Percentiles rank a stretch among this genome's conserved stretches.
Evolutionary conservation across 352 stramenopile species (phyloP).

Genomic region (Peronosclerospora sorghi): DNA sequence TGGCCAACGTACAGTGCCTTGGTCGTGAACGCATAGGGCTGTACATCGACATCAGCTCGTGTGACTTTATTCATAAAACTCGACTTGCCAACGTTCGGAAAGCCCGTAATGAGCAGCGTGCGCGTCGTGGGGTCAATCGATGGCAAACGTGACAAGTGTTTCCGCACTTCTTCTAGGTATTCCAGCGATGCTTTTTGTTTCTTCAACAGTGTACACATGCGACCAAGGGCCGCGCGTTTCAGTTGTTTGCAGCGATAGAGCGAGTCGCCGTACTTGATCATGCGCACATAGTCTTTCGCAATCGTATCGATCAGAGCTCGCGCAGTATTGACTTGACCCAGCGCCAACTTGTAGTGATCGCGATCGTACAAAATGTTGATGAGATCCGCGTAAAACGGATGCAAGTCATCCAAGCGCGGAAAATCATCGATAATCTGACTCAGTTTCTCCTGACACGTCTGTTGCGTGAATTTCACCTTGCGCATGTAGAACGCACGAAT

Average conservation of each 20-base stretch:
- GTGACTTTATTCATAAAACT: conserved; percentile 99
- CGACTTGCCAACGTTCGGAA: conserved; percentile 99
- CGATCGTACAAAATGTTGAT: conserved; percentile 99
- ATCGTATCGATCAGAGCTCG: conserved; percentile 96
- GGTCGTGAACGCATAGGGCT: conserved; percentile 99
- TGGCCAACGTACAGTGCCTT: conserved; percentile 99
- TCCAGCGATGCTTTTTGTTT: conserved; percentile 97
- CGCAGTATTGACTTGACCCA: conserved; percentile 98
- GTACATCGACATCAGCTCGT: conserved; percentile 97
- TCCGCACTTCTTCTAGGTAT: conserved; percentile 95
- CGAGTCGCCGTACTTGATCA: conserved; percentile 99
- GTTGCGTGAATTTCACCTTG: conserved; percentile 99
- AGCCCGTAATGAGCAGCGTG: conserved; percentile 97
- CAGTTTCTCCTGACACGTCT: conserved; percentile 97
- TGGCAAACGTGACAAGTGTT: conserved; percentile 97
- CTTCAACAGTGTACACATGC: conserved; percentile 99
- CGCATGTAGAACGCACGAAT: conserved; percentile 96
- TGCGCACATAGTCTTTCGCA: conserved; percentile 97
- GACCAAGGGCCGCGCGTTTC: conserved; percentile 97
- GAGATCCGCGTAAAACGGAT: conserved; percentile 99
- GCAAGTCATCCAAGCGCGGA: conserved; percentile 95
- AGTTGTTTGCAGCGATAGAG: conserved; percentile 99
- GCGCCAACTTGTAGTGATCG: conserved; percentile 99
- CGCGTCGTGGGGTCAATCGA: conserved; percentile 98
- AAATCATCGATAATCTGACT: conserved; percentile 98